These are phyloP conservation scores for Closterium sp. DNA, from an alignment of 139 green algal genomes.

Conservation along the genomic window DNA sequence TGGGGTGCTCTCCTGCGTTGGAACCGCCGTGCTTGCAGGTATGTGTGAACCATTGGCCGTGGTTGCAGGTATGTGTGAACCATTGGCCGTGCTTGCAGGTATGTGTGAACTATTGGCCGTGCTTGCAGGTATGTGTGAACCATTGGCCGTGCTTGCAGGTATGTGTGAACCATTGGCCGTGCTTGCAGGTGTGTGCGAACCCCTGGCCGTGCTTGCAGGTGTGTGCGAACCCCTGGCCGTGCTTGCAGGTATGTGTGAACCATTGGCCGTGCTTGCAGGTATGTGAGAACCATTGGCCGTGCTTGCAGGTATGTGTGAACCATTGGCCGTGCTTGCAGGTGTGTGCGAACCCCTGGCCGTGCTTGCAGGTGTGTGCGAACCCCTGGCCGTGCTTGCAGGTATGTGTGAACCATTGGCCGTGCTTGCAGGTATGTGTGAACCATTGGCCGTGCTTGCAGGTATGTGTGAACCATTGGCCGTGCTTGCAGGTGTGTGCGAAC, in stretches of 20 bases:
- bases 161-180: not conserved
- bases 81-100: slow-evolving; percentile 43
- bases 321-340: not conserved
- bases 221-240: not conserved
- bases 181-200: not conserved
- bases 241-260: not conserved
- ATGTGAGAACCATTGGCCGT: not conserved
- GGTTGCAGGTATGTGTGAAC: slow-evolving; percentile 34
- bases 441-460: not conserved
- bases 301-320: not conserved
- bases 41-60: slow-evolving; percentile 14
- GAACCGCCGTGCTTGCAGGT: slow-evolving; percentile 49
- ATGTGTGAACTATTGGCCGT: slow-evolving; percentile 14
- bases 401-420: not conserved
- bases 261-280: not conserved
- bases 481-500: not conserved
- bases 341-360: not conserved
- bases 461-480: not conserved
- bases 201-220: not conserved
- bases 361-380: not conserved
- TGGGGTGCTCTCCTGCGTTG: slow-evolving; percentile 46
- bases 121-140: slow-evolving; percentile 35
- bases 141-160: not conserved
- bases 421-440: not conserved
- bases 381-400: not conserved